Conservation (phyloP, 148 eudicot genomes). For the Polygonum maritimum region DNA sequence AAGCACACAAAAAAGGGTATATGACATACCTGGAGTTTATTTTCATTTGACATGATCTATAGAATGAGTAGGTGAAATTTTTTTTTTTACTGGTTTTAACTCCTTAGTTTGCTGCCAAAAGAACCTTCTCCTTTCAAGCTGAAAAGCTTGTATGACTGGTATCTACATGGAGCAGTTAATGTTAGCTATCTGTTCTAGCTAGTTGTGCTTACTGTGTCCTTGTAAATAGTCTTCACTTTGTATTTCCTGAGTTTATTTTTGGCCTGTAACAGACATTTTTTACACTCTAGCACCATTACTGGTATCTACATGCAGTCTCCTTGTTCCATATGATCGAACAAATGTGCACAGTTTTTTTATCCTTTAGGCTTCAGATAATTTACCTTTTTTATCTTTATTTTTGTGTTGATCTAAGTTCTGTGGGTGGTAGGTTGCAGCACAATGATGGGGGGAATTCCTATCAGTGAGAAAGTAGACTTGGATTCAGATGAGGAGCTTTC, state of each 20-base stretch:
- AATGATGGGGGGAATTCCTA: conserved; percentile 40
- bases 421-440: neutral
- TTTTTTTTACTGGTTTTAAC: neutral
- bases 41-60: neutral
- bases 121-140: neutral
- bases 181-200: neutral
- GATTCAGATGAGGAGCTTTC: conserved; percentile 65
- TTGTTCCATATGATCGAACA: neutral
- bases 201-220: neutral
- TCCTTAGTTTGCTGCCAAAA: neutral
- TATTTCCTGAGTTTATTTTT: neutral
- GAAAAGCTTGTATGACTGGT: neutral
- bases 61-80: neutral
- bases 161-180: neutral
- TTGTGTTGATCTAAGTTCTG: neutral
- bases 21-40: neutral
- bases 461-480: conserved; percentile 46
- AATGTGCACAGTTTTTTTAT: neutral
- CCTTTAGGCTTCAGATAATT: too few relatives aligned
- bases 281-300: neutral
- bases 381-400: neutral
- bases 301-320: neutral
- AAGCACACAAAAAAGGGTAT: neutral
- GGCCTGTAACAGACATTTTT: neutral
- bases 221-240: neutral